Conservation (phyloP, 2,329 filamentous ascomycete genomes). For the Cladosporium sp. region DNA sequence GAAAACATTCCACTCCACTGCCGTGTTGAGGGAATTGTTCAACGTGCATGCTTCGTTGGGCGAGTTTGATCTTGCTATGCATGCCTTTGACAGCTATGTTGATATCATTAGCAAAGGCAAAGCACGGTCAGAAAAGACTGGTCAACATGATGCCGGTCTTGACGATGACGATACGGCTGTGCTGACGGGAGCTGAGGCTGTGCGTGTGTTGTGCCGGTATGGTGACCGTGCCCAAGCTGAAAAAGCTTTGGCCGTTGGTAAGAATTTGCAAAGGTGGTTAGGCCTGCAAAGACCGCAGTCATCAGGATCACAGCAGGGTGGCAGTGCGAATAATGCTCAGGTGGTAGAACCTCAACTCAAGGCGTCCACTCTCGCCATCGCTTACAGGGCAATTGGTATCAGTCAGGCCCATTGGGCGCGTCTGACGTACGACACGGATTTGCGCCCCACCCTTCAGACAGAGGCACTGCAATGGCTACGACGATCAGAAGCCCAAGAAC, state of each 20-base stretch:
- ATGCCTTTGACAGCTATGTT: constrained; percentile 87
- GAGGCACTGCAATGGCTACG: constrained; percentile 74
- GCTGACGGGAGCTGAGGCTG: constrained; percentile 73
- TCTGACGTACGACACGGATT: constrained; percentile 69
- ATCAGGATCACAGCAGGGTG: constrained; percentile 12
- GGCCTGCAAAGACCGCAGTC: constrained; percentile 50
- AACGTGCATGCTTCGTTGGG: constrained; percentile 80
- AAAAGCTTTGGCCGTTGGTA: constrained; percentile 68
- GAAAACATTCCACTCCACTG: constrained; percentile 92
- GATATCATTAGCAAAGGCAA: constrained; percentile 84
- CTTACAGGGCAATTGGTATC: constrained; percentile 82
- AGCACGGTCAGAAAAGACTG: constrained; percentile 71
- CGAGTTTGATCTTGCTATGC: constrained; percentile 88
- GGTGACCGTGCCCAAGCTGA: constrained; percentile 71
- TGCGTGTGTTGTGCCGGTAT: constrained; percentile 77
- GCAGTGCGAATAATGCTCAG: constrained; percentile 17
- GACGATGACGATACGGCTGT: constrained; percentile 76
- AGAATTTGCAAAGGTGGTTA: constrained; percentile 71
- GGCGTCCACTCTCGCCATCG: constrained; percentile 59
- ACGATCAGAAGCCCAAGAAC: constrained; percentile 52
- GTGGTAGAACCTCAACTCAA: constrained; percentile 41
- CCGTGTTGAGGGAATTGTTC: constrained; percentile 82
- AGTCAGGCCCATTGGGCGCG: constrained; percentile 84
- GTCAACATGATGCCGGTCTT: constrained; percentile 64
- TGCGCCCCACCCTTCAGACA: constrained; percentile 68